Conservation (phyloP, 2,329 filamentous ascomycete species). For the Fusarium veterinarium region DNA sequence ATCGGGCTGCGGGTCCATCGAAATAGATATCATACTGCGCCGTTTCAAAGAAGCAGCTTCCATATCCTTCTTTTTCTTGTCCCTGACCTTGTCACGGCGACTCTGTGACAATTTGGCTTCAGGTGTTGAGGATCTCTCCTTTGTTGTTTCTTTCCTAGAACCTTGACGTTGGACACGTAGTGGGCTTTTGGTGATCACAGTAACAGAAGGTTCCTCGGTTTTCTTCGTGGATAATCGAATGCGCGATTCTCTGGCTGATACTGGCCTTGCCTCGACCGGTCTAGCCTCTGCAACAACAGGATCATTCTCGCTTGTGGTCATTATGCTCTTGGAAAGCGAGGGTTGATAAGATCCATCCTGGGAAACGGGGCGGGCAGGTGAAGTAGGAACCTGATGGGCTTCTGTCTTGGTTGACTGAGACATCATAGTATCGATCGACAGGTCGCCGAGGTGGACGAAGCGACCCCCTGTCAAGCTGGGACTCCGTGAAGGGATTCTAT, state of each 20-base stretch:
- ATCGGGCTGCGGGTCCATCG: not conserved
- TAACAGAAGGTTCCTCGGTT: conserved; percentile 20
- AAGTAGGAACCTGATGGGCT: conserved; percentile 1
- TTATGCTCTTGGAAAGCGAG: conserved; percentile 38
- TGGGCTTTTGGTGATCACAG: conserved; percentile 40
- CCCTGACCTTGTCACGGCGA: conserved; percentile 53
- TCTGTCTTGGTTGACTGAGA: conserved; percentile 27
- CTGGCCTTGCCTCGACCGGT: conserved; percentile 11
- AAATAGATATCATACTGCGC: conserved; percentile 23
- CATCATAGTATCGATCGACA: conserved; percentile 46
- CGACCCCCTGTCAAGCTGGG: conserved; percentile 44
- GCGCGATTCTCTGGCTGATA: conserved; percentile 25
- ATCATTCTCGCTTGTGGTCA: conserved; percentile 31
- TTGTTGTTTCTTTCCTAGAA: not conserved
- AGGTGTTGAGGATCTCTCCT: conserved; percentile 20
- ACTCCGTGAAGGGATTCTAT: conserved; percentile 37
- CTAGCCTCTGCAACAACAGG: conserved; percentile 29
- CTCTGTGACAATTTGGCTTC: conserved; percentile 43
- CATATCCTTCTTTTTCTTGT: conserved; percentile 55
- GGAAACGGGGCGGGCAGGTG: conserved; percentile 12
- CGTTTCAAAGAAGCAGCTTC: conserved; percentile 48
- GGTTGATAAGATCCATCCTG: conserved; percentile 19
- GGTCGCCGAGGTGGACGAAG: conserved; percentile 33
- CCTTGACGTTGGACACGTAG: conserved; percentile 17
- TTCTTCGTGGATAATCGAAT: conserved; percentile 23